These are phyloP conservation scores for Sporothrix curviconia DNA, from an alignment of 2,329 filamentous ascomycete genomes.

Conservation along the genomic window DNA sequence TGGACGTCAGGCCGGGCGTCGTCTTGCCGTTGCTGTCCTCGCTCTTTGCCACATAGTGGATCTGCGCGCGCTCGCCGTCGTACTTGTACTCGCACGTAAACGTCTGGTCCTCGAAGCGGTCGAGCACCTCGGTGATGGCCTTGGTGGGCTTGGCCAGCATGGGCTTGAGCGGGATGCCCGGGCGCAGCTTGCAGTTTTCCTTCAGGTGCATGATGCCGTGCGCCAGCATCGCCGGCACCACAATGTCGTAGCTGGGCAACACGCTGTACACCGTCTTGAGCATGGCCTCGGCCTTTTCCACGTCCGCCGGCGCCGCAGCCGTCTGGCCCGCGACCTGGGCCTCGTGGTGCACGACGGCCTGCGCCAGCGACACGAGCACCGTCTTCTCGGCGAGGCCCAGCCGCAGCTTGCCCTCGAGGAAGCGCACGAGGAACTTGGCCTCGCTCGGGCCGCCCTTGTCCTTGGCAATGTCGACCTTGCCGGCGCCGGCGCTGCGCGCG, in stretches of 20 bases:
- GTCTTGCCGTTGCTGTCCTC: neutral
- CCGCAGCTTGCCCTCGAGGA: constrained; percentile 88
- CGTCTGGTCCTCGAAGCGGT: constrained; percentile 88
- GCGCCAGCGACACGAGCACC: constrained; percentile 80
- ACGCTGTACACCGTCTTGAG: constrained; percentile 93
- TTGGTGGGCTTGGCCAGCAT: constrained; percentile 99
- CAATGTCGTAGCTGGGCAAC: constrained; percentile 88
- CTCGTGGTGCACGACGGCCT: constrained; percentile 82
- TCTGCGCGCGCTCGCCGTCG: constrained; percentile 95
- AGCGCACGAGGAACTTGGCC: constrained; percentile 87
- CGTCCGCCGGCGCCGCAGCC: constrained; percentile 66
- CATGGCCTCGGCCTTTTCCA: constrained; percentile 76
- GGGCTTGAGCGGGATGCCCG: constrained; percentile 90
- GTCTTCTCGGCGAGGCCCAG: constrained; percentile 89
- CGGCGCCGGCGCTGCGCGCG: constrained; percentile 55
- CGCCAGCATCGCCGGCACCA: constrained; percentile 82
- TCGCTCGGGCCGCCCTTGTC: constrained; percentile 93
- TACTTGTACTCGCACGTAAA: constrained; percentile 99
- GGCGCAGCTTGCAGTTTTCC: constrained; percentile 83
- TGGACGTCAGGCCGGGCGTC: constrained; percentile 67
- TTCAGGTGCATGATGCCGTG: constrained; percentile 77
- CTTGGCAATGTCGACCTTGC: constrained; percentile 82
- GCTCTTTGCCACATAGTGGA: constrained; percentile 76
- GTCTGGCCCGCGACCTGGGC: constrained; percentile 61
- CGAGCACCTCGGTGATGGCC: constrained; percentile 92